Conservation (phyloP, 1,284 basidiomycete species). For the Boletellus dicymbophilus region DNA sequence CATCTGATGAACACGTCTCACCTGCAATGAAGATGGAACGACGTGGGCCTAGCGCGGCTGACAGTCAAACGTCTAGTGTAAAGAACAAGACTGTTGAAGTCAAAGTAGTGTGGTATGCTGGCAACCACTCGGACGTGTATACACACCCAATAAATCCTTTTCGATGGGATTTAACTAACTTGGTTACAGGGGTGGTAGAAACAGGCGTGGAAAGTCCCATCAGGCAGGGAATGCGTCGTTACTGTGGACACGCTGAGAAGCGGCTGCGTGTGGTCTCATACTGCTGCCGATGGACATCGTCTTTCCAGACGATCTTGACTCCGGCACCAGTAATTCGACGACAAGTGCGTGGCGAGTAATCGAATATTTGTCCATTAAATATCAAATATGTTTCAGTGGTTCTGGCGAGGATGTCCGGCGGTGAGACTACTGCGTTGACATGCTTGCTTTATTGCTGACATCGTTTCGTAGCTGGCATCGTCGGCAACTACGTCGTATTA, state of each 20-base stretch:
- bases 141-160: not conserved
- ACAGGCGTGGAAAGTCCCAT: constrained; percentile 4
- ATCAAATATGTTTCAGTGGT: constrained; percentile 24
- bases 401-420: constrained; percentile 8
- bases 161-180: not conserved
- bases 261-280: constrained; percentile 18
- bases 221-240: constrained; percentile 27
- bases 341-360: constrained; percentile 16
- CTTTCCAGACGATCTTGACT: constrained; percentile 27
- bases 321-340: constrained; percentile 22
- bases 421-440: constrained; percentile 8
- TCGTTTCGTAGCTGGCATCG: constrained; percentile 18
- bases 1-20: too few relatives aligned
- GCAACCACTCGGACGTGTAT: constrained; percentile 36
- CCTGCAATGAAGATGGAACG: too few relatives aligned
- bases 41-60: too few relatives aligned
- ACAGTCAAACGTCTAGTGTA: too few relatives aligned
- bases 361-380: constrained; percentile 30
- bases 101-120: too few relatives aligned
- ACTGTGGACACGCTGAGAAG: constrained; percentile 32
- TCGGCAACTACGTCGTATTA: not conserved
- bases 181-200: constrained; percentile 24
- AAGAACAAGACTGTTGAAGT: too few relatives aligned
- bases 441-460: not conserved
- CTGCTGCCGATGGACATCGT: constrained; percentile 23